Percentiles rank a stretch among this genome's conserved stretches.
Evolutionary conservation across 2,329 filamentous ascomycete species (phyloP).

Genomic region (Tetracladium maxilliforme): DNA sequence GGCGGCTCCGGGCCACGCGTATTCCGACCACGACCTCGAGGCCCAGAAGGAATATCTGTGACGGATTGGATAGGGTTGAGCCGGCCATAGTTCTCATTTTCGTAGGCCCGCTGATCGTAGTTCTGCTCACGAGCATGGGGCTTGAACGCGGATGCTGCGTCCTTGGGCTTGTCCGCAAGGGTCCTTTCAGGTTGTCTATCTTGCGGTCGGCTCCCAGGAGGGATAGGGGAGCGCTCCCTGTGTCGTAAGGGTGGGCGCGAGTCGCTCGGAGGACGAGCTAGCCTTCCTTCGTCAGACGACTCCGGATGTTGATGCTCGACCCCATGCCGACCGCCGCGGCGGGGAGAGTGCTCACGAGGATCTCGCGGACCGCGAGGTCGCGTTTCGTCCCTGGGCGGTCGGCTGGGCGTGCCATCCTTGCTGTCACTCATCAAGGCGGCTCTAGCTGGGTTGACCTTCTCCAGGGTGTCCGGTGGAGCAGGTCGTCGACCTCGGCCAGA

Average conservation of each 20-base stretch:
- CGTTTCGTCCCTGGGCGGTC: no score
- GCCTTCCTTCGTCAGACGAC: no score
- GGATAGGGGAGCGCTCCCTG: slow-evolving; percentile 19
- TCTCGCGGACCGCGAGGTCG: no score
- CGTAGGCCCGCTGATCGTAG: slow-evolving; percentile 12
- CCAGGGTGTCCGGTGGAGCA: slow-evolving; percentile 13
- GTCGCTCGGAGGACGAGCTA: slow-evolving; percentile 1
- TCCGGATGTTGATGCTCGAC: slow-evolving; percentile 6
- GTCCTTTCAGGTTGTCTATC: slow-evolving; percentile 1
- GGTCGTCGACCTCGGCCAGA: slow-evolving; percentile 8
- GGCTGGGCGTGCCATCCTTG: slow-evolving; percentile 8
- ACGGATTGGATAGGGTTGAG: slow-evolving; percentile 35
- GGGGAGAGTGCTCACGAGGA: slow-evolving; percentile 12
- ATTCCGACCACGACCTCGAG: slow-evolving; percentile 29
- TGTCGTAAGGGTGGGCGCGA: slow-evolving; percentile 25
- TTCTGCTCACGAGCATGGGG: slow-evolving; percentile 7
- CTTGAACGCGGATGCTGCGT: neutral
- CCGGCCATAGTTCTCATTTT: slow-evolving; percentile 44
- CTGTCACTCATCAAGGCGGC: slow-evolving; percentile 14
- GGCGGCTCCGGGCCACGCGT: slow-evolving; percentile 18
- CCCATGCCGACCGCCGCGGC: slow-evolving; percentile 13
- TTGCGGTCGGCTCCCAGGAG: slow-evolving; percentile 24
- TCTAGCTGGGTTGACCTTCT: slow-evolving; percentile 15
- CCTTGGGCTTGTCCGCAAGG: neutral
- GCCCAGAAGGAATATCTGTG: slow-evolving; percentile 35